Conservation (phyloP, 805 yeast genomes). For the Pichia nanzhaoensis region DNA sequence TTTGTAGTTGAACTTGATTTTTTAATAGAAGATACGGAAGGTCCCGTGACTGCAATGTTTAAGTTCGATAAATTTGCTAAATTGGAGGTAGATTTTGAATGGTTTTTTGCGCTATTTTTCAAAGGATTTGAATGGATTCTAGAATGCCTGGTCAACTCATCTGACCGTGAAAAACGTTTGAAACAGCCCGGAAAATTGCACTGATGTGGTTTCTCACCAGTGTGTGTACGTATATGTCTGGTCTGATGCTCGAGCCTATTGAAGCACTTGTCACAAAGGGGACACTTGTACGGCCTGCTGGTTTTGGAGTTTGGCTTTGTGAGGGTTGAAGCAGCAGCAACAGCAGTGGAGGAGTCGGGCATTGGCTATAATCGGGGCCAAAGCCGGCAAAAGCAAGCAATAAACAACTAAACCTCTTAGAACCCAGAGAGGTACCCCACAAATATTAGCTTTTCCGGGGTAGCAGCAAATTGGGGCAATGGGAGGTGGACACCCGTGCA, state of each 20-base stretch:
- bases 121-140: slow-evolving; percentile 66
- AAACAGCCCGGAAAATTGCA: slow-evolving; percentile 81
- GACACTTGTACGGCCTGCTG: slow-evolving; percentile 74
- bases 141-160: slow-evolving; percentile 81
- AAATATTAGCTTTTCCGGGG: no score
- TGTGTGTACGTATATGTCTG: slow-evolving; percentile 85
- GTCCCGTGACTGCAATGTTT: background rate
- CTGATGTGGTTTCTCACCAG: slow-evolving; percentile 88
- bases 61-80: no score
- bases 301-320: background rate
- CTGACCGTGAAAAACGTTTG: slow-evolving; percentile 72
- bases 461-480: no score
- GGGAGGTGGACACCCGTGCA: no score
- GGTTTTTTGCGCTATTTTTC: background rate
- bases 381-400: no score
- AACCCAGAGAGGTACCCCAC: no score
- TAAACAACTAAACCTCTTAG: no score
- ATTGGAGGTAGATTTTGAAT: slow-evolving; percentile 7
- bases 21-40: no score
- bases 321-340: background rate
- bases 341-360: background rate
- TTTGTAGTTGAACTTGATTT: slow-evolving; percentile 15
- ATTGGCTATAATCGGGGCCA: no score
- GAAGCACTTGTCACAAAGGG: slow-evolving; percentile 78
- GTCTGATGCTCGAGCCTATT: slow-evolving; percentile 88